Conservation (phyloP, 768 basidiomycete genomes). For the Tulasnella sp. region DNA sequence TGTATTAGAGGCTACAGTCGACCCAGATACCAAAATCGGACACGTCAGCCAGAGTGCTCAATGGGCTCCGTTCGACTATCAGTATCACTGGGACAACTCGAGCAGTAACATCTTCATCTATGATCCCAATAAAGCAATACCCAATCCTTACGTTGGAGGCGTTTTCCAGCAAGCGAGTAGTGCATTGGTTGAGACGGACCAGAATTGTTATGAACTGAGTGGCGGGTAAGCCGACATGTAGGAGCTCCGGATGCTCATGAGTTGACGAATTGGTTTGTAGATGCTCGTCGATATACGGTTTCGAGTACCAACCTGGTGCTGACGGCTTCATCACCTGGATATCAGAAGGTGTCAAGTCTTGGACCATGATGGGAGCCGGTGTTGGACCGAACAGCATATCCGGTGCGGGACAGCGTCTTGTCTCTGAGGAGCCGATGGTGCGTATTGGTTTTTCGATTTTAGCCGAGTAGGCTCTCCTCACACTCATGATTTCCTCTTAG, state of each 20-base stretch:
- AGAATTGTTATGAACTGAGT: slow-evolving; percentile 59
- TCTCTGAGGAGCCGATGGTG: slow-evolving; percentile 84
- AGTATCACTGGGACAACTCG: slow-evolving; percentile 66
- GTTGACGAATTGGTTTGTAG: slow-evolving; percentile 36
- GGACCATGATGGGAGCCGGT: slow-evolving; percentile 65
- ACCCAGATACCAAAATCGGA: slow-evolving; percentile 34
- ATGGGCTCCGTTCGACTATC: slow-evolving; percentile 61
- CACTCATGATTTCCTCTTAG: not conserved
- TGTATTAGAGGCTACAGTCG: slow-evolving; percentile 67
- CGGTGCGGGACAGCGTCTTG: slow-evolving; percentile 62
- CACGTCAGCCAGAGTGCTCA: slow-evolving; percentile 61
- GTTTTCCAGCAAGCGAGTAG: slow-evolving; percentile 79
- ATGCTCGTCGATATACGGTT: slow-evolving; percentile 69
- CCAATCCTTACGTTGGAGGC: slow-evolving; percentile 55
- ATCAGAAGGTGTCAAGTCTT: slow-evolving; percentile 54
- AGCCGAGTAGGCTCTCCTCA: not conserved
- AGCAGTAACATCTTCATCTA: slow-evolving; percentile 55
- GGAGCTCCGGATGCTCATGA: too few species aligned
- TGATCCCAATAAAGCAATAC: slow-evolving; percentile 47
- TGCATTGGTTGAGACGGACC: slow-evolving; percentile 64
- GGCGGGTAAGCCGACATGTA: not conserved
- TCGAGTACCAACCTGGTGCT: slow-evolving; percentile 77
- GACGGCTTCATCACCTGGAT: slow-evolving; percentile 82
- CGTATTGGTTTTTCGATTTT: slow-evolving; percentile 14
- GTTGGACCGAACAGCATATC: slow-evolving; percentile 58